Percentiles rank a stretch among this genome's conserved stretches.
Conservation (phyloP, 345 rosid genomes). For the Pseudoturritis turrita region DNA sequence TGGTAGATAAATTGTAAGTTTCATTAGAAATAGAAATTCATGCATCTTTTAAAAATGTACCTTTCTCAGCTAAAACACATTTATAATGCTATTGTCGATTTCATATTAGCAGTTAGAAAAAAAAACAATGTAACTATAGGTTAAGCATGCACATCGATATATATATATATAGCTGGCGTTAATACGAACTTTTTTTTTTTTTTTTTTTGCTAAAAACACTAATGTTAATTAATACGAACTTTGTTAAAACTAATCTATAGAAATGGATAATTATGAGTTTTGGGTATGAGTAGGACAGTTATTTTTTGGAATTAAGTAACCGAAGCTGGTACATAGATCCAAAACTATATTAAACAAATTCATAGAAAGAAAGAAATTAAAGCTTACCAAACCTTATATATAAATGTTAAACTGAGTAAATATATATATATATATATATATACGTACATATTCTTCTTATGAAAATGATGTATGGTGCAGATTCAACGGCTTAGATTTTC, state of each 20-base stretch:
- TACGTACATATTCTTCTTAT: too few species aligned
- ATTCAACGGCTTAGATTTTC: conserved; percentile 51
- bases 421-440: too few species aligned
- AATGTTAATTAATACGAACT: background rate
- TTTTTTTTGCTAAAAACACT: too few species aligned
- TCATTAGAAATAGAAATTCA: background rate
- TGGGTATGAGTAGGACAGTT: background rate
- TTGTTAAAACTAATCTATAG: background rate
- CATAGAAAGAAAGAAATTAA: background rate
- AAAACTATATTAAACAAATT: background rate
- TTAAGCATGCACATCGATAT: background rate
- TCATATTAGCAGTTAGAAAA: background rate
- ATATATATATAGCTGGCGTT: background rate
- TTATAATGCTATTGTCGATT: background rate
- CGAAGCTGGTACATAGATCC: background rate
- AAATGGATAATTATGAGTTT: background rate
- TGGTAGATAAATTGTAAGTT: background rate
- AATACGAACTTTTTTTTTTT: background rate
- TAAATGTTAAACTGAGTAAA: background rate
- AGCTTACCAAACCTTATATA: too few species aligned
- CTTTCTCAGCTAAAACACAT: background rate
- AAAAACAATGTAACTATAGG: background rate
- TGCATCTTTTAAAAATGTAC: background rate
- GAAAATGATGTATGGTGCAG: conserved; percentile 33
- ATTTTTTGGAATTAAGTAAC: background rate